A percentile compares a stretch with the other conserved stretches of the same genome.
These are phyloP conservation scores for Solanum sitiens DNA, from an alignment of 257 asterid species.

Conservation along the genomic window DNA sequence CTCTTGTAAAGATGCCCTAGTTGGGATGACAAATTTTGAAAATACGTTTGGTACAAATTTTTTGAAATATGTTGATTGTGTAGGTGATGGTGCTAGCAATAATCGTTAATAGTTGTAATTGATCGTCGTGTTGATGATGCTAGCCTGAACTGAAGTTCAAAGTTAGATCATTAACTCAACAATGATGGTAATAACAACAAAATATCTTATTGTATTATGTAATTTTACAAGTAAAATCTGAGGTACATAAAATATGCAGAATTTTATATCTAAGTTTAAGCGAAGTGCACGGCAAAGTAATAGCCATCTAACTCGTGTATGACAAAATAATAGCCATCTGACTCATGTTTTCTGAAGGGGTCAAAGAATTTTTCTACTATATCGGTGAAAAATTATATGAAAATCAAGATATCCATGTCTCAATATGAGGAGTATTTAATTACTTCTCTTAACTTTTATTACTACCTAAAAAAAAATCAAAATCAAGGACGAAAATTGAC, in stretches of 20 bases:
- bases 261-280: too few species aligned
- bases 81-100: not conserved
- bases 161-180: not conserved
- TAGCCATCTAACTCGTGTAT: not conserved
- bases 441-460: not conserved
- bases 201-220: rapidly evolving
- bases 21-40: not conserved
- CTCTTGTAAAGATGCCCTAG: not conserved
- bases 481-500: not conserved
- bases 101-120: too few species aligned
- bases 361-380: too few species aligned
- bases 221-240: too few species aligned
- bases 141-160: not conserved
- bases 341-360: not conserved
- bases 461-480: too few species aligned
- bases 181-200: too few species aligned
- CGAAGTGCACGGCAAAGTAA: not conserved
- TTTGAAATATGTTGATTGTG: too few species aligned
- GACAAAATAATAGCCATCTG: not conserved
- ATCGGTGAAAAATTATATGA: not conserved
- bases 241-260: too few species aligned
- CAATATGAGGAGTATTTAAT: too few species aligned
- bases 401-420: rapidly evolving
- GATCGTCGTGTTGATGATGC: not conserved
- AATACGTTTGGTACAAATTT: not conserved